Conservation (phyloP, 2,329 filamentous ascomycete species). For the Colletotrichum lini region DNA sequence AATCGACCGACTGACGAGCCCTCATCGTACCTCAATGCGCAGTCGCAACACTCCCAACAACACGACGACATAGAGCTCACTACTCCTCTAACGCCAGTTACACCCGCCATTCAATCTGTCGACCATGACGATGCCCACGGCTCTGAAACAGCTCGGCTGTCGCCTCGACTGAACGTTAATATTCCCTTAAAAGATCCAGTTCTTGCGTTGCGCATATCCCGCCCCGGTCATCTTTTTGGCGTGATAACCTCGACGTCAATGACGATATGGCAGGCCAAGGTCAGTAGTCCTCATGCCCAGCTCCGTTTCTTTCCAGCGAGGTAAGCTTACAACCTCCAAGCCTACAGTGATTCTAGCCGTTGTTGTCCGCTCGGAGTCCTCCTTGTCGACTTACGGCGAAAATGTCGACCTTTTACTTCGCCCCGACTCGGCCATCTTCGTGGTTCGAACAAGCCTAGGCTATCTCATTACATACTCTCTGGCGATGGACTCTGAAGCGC, state of each 20-base stretch:
- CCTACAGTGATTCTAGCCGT: conserved; percentile 91
- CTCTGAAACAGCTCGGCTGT: conserved; percentile 46
- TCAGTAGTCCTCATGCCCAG: conserved; percentile 59
- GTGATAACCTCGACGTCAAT: conserved; percentile 88
- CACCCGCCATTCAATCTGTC: conserved; percentile 71
- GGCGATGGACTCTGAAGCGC: conserved; percentile 84
- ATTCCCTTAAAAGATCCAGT: conserved; percentile 74
- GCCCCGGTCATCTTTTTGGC: conserved; percentile 86
- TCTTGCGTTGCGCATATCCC: conserved; percentile 81
- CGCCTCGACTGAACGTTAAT: conserved; percentile 47
- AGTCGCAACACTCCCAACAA: conserved; percentile 47
- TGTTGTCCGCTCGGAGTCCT: conserved; percentile 84
- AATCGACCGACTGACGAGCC: conserved; percentile 49
- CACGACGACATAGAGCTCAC: conserved; percentile 55
- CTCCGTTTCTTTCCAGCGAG: conserved; percentile 17
- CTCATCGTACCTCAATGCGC: conserved; percentile 42
- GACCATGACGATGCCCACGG: conserved; percentile 65
- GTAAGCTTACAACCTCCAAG: conserved; percentile 58
- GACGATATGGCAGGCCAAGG: conserved; percentile 97
- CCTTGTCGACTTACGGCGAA: conserved; percentile 84
- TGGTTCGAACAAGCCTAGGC: conserved; percentile 87
- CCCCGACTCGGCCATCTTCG: conserved; percentile 92
- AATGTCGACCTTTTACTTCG: conserved; percentile 89
- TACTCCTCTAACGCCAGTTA: conserved; percentile 64
- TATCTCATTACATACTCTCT: conserved; percentile 96